These are phyloP conservation scores for Geotrichum candidum DNA, from an alignment of 1,139 yeast genomes.

Conservation along the genomic window DNA sequence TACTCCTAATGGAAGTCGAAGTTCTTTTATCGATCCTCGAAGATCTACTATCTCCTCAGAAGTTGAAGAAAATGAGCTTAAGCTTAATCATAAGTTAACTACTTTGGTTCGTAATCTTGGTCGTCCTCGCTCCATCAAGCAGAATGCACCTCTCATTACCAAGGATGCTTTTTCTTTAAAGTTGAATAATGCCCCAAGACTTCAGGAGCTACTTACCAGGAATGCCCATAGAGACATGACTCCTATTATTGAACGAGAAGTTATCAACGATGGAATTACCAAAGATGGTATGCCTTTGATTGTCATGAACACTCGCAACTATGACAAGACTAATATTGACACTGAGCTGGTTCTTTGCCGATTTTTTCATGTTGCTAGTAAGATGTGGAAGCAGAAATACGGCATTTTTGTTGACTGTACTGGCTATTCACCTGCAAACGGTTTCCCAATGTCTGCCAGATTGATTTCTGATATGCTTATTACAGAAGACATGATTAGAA, in stretches of 20 bases:
- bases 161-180: not conserved
- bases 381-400: constrained; percentile 68
- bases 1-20: constrained; percentile 19
- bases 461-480: constrained; percentile 26
- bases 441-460: constrained; percentile 32
- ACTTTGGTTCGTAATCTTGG: constrained; percentile 27
- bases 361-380: constrained; percentile 60
- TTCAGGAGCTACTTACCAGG: constrained; percentile 70
- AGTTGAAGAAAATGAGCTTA: constrained; percentile 20
- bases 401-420: constrained; percentile 66
- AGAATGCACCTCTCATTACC: not conserved
- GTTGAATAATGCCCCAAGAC: constrained; percentile 31
- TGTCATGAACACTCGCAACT: constrained; percentile 47
- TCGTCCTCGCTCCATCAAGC: constrained; percentile 22
- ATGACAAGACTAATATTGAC: constrained; percentile 43
- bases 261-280: constrained; percentile 60
- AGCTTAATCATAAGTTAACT: constrained; percentile 22
- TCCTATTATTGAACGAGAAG: constrained; percentile 40
- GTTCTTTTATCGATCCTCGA: constrained; percentile 3
- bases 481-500: constrained; percentile 47
- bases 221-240: constrained; percentile 54
- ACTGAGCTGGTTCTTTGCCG: constrained; percentile 55
- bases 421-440: constrained; percentile 42
- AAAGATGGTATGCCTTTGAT: constrained; percentile 70
- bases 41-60: constrained; percentile 4